These are phyloP conservation scores for Bothriochloa decipiens DNA, from an alignment of 176 grass and related monocot genomes.

Conservation along the genomic window DNA sequence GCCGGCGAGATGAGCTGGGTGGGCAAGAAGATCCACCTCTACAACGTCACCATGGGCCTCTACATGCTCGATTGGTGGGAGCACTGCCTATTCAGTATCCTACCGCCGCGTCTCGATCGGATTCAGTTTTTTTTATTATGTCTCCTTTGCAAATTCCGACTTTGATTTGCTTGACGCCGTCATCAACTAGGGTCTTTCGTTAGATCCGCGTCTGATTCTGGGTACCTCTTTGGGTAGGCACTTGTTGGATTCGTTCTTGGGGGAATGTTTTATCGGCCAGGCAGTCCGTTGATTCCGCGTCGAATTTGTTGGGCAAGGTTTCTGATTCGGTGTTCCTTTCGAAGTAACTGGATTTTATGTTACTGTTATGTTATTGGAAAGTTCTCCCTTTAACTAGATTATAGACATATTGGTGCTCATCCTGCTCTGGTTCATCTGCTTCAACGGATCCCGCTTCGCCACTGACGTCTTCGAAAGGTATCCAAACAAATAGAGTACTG, in stretches of 20 bases:
- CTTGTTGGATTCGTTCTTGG: neutral
- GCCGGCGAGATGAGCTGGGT: conserved; percentile 55
- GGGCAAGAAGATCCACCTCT: conserved; percentile 61
- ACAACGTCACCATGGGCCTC: conserved; percentile 67
- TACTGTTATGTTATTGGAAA: neutral
- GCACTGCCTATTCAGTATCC: conserved; percentile 68
- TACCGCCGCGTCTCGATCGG: neutral
- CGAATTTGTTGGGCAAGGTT: neutral
- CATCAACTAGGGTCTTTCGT: neutral
- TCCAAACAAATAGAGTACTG: neutral
- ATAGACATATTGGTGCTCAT: conserved; percentile 82
- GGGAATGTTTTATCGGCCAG: neutral
- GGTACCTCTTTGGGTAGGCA: neutral
- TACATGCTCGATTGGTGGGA: conserved; percentile 77
- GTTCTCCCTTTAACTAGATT: conserved; percentile 36
- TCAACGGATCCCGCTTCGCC: conserved; percentile 73
- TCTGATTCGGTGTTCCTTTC: neutral
- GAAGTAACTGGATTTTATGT: neutral
- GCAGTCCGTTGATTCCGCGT: neutral
- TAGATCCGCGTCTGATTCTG: neutral
- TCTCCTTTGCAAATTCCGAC: neutral
- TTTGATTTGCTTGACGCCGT: neutral
- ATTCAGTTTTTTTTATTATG: neutral
- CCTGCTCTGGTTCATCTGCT: conserved; percentile 79
- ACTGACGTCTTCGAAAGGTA: conserved; percentile 69